Percentiles rank a stretch among this genome's conserved stretches.
Conservation (phyloP, 2,329 filamentous ascomycete species). For the Microthyrium microscopicum region DNA sequence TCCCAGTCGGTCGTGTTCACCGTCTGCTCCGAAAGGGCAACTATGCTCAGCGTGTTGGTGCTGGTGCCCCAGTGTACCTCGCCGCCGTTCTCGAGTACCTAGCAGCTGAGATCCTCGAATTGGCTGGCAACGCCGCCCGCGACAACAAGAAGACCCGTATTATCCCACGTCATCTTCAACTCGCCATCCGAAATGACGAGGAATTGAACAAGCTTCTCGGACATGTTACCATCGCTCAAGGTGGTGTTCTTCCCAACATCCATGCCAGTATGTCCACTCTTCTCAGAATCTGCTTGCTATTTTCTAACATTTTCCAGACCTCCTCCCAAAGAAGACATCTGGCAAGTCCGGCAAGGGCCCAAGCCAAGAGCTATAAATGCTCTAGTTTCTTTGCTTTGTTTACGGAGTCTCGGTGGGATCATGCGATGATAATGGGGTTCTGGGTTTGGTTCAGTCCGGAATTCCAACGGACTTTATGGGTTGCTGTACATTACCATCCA, state of each 20-base stretch:
- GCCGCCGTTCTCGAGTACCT: constrained; percentile 97
- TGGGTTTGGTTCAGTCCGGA: constrained; percentile 46
- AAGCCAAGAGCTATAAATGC: constrained; percentile 80
- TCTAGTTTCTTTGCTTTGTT: constrained; percentile 31
- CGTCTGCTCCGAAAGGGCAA: constrained; percentile 98
- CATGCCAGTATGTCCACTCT: constrained; percentile 63
- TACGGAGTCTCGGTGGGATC: constrained; percentile 31
- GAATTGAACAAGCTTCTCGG: constrained; percentile 98
- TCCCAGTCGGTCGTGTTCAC: constrained; percentile 98
- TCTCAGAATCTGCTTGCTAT: constrained; percentile 1
- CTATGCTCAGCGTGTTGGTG: constrained; percentile 99
- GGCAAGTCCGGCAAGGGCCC: constrained; percentile 82
- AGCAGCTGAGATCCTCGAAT: constrained; percentile 94
- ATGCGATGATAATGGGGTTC: constrained; percentile 67
- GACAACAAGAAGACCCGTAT: constrained; percentile 99
- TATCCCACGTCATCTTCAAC: constrained; percentile 95
- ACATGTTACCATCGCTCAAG: constrained; percentile 92
- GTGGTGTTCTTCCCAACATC: constrained; percentile 93
- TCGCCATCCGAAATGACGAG: constrained; percentile 98
- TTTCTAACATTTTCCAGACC: constrained; percentile 44
- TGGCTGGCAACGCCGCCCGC: constrained; percentile 95
- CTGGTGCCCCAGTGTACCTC: constrained; percentile 91
- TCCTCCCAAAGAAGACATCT: constrained; percentile 98
- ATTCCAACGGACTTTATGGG: too few relatives aligned
- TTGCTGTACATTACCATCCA: too few relatives aligned